These are phyloP conservation scores for Panaeolus papilionaceus DNA, from an alignment of 768 basidiomycete species.

Conservation along the genomic window DNA sequence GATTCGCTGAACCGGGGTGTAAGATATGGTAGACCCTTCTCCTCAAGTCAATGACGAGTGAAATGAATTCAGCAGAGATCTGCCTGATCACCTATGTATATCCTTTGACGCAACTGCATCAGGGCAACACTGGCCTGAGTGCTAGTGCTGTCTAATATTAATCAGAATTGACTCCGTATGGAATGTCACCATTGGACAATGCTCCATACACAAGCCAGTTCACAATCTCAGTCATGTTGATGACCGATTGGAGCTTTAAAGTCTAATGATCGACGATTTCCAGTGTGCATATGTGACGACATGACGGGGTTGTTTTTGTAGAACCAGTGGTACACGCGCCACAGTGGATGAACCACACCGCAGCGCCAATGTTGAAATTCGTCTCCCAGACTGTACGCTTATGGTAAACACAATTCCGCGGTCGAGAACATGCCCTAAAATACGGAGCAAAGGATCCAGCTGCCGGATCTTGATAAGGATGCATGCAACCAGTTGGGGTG, in stretches of 20 bases:
- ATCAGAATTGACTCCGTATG: slow-evolving; percentile 1
- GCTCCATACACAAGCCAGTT: not conserved
- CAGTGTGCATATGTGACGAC: not conserved
- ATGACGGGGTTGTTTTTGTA: not conserved
- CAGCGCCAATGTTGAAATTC: not conserved
- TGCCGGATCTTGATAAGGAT: not conserved
- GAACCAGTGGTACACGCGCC: not conserved
- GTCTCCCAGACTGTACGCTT: not conserved
- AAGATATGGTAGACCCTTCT: too few relatives aligned
- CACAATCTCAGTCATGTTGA: not conserved
- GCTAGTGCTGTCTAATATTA: not conserved
- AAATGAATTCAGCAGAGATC: not conserved
- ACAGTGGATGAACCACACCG: not conserved
- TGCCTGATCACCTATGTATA: not conserved
- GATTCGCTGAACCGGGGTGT: not conserved
- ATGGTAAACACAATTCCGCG: not conserved
- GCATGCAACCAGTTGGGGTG: not conserved
- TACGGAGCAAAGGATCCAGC: not conserved
- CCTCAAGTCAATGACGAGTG: not conserved
- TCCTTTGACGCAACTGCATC: not conserved
- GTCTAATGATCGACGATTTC: slow-evolving; percentile 3
- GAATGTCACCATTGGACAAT: not conserved
- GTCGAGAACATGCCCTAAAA: not conserved
- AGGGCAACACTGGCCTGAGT: not conserved
- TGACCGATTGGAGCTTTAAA: slow-evolving; percentile 13